Conservation (phyloP, 2,329 filamentous ascomycete species). For the Phoma sp. region DNA sequence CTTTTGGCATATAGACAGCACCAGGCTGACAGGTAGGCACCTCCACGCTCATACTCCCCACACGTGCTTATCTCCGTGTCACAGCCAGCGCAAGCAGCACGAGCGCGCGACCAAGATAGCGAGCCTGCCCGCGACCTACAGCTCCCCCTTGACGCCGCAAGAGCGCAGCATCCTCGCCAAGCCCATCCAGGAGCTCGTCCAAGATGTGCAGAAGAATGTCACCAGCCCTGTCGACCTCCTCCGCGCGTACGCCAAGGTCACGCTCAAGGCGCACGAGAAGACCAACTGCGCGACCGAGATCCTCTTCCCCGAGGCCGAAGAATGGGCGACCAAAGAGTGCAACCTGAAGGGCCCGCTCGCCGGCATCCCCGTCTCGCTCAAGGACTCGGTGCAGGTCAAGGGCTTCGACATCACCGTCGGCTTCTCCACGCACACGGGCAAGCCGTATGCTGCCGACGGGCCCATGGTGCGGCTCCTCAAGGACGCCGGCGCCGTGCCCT, state of each 20-base stretch:
- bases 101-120: conserved; percentile 75
- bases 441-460: conserved; percentile 72
- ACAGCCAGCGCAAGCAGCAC: conserved; percentile 78
- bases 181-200: conserved; percentile 78
- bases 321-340: conserved; percentile 66
- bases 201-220: conserved; percentile 74
- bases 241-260: conserved; percentile 85
- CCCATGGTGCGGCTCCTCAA: conserved; percentile 78
- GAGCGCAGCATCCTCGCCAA: conserved; percentile 74
- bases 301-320: conserved; percentile 77
- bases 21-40: conserved; percentile 70
- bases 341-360: conserved; percentile 84
- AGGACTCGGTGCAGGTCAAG: conserved; percentile 76
- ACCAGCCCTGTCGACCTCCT: conserved; percentile 75
- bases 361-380: conserved; percentile 85
- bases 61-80: background rate
- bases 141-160: conserved; percentile 65
- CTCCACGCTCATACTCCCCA: no score
- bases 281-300: conserved; percentile 93
- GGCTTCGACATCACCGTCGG: conserved; percentile 85
- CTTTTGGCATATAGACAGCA: conserved; percentile 74
- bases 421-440: conserved; percentile 74
- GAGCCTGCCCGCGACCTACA: conserved; percentile 70
- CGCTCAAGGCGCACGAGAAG: conserved; percentile 79
- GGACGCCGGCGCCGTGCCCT: conserved; percentile 85